phyloP scores from a whole-genome alignment of 768 basidiomycete genomes.

The Lentinula aciculospora region DNA sequence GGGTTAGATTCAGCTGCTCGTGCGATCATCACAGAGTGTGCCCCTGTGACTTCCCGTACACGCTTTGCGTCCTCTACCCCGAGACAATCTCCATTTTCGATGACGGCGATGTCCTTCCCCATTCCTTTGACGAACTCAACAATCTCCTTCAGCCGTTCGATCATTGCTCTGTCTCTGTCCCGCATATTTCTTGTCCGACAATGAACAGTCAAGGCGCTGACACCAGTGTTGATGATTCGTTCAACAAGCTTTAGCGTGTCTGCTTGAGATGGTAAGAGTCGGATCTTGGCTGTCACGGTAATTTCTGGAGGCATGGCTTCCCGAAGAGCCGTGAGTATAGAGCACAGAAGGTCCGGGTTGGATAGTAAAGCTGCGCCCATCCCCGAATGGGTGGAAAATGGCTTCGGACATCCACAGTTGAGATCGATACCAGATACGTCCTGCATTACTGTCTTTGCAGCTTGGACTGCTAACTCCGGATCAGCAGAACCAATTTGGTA shows the following conservation, averaged over 20 bases:
- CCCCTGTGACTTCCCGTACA: constrained; percentile 71
- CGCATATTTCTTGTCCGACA: constrained; percentile 94
- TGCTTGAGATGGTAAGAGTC: constrained; percentile 79
- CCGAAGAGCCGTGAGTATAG: constrained; percentile 79
- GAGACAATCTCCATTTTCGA: constrained; percentile 91
- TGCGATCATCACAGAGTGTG: constrained; percentile 94
- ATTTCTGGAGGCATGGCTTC: constrained; percentile 68
- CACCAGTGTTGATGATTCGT: constrained; percentile 80
- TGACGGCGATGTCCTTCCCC: constrained; percentile 77
- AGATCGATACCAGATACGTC: constrained; percentile 95
- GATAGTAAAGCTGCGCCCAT: constrained; percentile 96
- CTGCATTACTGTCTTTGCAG: constrained; percentile 77
- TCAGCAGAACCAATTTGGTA: constrained; percentile 93
- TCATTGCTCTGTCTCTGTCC: constrained; percentile 69
- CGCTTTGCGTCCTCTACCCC: constrained; percentile 75
- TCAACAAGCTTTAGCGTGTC: constrained; percentile 89
- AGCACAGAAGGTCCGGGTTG: constrained; percentile 86
- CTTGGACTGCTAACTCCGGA: constrained; percentile 88
- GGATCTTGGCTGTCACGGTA: constrained; percentile 91
- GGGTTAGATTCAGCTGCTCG: constrained; percentile 93
- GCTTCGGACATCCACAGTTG: constrained; percentile 97
- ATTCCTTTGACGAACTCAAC: constrained; percentile 76
- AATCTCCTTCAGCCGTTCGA: constrained; percentile 76
- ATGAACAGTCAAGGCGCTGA: constrained; percentile 88
- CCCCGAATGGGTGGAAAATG: constrained; percentile 88